Evolutionary conservation across 2,329 filamentous ascomycete species (phyloP), one percentile per base, ranked within the genome.

Genomic region (Zymoseptoria tritici): DNA sequence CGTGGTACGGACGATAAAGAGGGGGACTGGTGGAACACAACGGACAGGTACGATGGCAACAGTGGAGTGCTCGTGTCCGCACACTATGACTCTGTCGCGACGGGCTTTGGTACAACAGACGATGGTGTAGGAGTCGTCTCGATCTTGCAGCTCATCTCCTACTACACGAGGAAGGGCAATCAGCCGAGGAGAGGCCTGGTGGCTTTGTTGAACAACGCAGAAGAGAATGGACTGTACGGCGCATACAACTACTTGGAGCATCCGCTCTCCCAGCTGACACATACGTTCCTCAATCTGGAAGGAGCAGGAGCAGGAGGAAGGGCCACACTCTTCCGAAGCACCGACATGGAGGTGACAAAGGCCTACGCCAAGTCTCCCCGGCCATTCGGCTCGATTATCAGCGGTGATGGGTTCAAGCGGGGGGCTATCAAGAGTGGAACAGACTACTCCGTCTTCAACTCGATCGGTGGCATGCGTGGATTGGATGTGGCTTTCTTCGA

Each of bases 261-360:
- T 72, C 89, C 91, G 0, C 80, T 96, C 63, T 85, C 90, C 9
- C 85, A 84, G 56, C 89, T 95, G 59, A 83, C 90, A 9, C 89
- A 92, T 70, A 91, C 90, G 0, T 97, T 99, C 71, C 79, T 97
- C 65, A 99, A 99, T 67, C 83, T 99, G 16, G 94, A 99, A 75
- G 94, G 94, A 11, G 93, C 93, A 49, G 94, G 93, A 55, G 93
- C 93, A 11, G 94, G 94, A 9, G 92, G 93, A 0, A 83, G 91
- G 60, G 92, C 93, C 3, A 88, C 88, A 9, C 79, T 97, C 2
- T 97, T 99, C 76, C 85, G 94, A 60, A 88, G 87, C 56, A 93
- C 92, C 0, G 94, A 97, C 73, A 84, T 87, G 2, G 88, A 97
- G 74, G 87, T 96, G 22, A 93, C 91, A 0, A 83, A 82, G 61